These are phyloP conservation scores for Jaapia argillacea DNA, from an alignment of 768 basidiomycete genomes.

Conservation along the genomic window DNA sequence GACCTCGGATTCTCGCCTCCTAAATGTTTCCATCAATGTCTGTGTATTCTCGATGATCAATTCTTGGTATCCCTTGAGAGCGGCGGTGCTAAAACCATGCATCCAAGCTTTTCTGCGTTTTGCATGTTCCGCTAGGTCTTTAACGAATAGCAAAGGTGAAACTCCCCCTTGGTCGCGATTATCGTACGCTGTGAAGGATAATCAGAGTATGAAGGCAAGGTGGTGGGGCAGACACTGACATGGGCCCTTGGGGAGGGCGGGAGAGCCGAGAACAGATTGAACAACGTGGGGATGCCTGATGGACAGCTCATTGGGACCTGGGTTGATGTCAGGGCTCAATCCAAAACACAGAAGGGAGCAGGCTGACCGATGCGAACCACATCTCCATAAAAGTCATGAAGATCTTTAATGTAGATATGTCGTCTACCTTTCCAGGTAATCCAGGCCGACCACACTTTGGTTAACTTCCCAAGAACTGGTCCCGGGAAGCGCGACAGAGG, in stretches of 20 bases:
- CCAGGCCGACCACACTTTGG: constrained; percentile 9
- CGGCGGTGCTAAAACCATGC: constrained; percentile 15
- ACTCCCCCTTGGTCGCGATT: not conserved
- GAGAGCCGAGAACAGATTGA: constrained; percentile 34
- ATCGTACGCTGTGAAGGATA: constrained; percentile 1
- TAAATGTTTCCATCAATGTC: constrained; percentile 11
- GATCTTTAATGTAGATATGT: constrained; percentile 30
- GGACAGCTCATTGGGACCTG: constrained; percentile 53
- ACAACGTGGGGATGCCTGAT: constrained; percentile 36
- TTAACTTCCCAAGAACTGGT: constrained; percentile 9
- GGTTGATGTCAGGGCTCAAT: no score
- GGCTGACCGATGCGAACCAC: constrained; percentile 48
- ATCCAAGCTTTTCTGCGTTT: constrained; percentile 19
- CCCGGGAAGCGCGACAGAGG: constrained; percentile 16
- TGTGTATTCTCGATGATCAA: constrained; percentile 13
- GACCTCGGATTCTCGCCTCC: not conserved
- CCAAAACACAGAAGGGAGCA: no score
- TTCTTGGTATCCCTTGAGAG: constrained; percentile 18
- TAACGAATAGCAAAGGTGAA: not conserved
- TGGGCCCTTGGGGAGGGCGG: constrained; percentile 47
- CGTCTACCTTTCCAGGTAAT: constrained; percentile 18
- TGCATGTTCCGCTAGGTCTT: constrained; percentile 15
- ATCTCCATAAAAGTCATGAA: constrained; percentile 49
- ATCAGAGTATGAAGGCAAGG: constrained; percentile 1
- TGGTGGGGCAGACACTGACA: constrained; percentile 23